Evolutionary conservation across 73 alveolate species (phyloP).

Genomic region (Uronychia binucleata): DNA sequence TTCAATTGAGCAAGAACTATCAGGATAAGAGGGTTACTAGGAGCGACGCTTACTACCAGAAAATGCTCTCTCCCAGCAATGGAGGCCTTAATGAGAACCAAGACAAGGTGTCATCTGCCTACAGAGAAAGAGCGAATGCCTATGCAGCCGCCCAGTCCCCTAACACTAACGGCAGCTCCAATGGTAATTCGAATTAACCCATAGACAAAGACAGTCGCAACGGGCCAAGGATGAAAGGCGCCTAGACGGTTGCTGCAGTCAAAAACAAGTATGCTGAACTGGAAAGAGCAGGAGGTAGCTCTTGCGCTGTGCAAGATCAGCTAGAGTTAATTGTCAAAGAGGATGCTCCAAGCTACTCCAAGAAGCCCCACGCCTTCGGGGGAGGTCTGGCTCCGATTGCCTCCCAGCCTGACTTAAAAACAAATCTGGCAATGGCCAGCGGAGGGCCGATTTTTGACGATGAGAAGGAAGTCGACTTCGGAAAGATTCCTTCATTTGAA

Average conservation of each 20-base stretch:
- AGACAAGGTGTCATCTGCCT: background rate
- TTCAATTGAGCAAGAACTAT: background rate
- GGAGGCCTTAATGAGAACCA: background rate
- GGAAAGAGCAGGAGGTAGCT: background rate
- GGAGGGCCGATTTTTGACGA: background rate
- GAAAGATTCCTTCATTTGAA: background rate
- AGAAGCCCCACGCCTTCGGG: background rate
- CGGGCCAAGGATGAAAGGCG: background rate
- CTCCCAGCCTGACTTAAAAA: background rate
- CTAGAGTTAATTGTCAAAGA: background rate
- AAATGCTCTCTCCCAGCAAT: background rate
- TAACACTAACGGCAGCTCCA: background rate
- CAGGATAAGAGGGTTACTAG: background rate
- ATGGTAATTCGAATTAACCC: background rate
- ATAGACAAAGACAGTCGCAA: background rate
- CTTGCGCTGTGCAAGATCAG: background rate
- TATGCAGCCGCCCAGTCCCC: background rate
- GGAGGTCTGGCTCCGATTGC: background rate
- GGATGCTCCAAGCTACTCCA: background rate
- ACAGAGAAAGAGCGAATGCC: background rate
- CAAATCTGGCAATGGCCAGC: background rate
- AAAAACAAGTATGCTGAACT: background rate
- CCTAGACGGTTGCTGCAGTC: background rate
- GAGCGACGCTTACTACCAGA: background rate
- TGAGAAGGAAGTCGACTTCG: background rate